These are phyloP conservation scores for Solanum phureja DNA, from an alignment of 257 asterid species.

Conservation along the genomic window DNA sequence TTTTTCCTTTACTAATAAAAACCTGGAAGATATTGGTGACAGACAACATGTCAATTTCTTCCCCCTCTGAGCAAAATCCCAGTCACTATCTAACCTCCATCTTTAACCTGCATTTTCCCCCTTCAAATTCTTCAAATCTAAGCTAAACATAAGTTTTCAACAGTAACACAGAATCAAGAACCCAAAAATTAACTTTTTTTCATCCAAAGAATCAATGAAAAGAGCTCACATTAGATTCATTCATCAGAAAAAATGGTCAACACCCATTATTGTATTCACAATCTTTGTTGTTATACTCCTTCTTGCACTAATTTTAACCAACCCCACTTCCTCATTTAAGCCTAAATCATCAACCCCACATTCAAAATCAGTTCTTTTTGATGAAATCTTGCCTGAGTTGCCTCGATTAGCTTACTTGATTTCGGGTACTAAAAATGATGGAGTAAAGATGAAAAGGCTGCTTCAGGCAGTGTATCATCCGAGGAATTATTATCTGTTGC, in stretches of 20 bases:
- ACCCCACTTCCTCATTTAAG: neutral
- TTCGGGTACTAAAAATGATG: slow-evolving; percentile 60
- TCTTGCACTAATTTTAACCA: slow-evolving; percentile 17
- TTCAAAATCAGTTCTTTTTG: slow-evolving; percentile 8
- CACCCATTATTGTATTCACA: slow-evolving; percentile 26
- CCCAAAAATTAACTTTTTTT: neutral
- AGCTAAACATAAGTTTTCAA: neutral
- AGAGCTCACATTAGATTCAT: slow-evolving; percentile 32
- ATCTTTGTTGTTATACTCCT: slow-evolving; percentile 23
- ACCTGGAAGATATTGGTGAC: neutral
- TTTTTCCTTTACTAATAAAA: neutral
- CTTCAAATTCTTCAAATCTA: slow-evolving; percentile 1
- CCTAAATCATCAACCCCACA: slow-evolving; percentile 16
- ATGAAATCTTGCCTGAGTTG: slow-evolving; percentile 26
- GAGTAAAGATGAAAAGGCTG: slow-evolving; percentile 46
- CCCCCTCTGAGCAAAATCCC: neutral
- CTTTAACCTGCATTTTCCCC: neutral
- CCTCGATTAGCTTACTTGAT: slow-evolving; percentile 81
- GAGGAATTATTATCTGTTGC: slow-evolving; percentile 64
- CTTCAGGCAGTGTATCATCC: slow-evolving; percentile 85
- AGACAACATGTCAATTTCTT: neutral
- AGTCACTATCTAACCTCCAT: neutral
- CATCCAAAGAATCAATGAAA: slow-evolving; percentile 22
- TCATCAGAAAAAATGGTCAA: slow-evolving; percentile 38
- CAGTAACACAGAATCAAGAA: neutral